Evolutionary conservation across 2,329 filamentous ascomycete genomes (phyloP), one percentile per base, ranked within the genome.

Genomic region (Coniosporium tulheliwenetii): DNA sequence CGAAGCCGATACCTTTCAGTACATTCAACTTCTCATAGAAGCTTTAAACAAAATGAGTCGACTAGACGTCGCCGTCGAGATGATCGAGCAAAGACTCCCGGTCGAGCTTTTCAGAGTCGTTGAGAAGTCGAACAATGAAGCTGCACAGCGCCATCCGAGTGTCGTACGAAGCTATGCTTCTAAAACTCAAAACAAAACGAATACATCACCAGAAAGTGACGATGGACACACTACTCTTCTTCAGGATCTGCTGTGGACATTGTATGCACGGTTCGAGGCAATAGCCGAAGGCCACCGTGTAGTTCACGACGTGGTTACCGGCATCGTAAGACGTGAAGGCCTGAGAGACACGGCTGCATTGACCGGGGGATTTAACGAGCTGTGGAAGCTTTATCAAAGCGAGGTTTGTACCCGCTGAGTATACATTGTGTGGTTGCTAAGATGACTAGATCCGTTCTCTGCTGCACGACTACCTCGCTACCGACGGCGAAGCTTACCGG

Each of bases 301-400:
- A 0, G 78, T 96, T 43, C 86, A 96, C 58, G 91, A 96, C 58
- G 82, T 93, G 37, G 81, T 95, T 53, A 81, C 81, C 46, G 83
- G 84, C 1, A 83, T 98, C 43, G 77, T 89, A 41, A 77, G 80
- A 46, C 77, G 93, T 39, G 87, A 96, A 54, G 82, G 81, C 60
- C 58, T 69, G 39, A 60, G 56, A 39, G 70, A 73, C 41, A 77
- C 58, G 66, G 80, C 65, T 65, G 71, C 75, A 1, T 70, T 96
- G 39, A 79, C 85, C 5, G 79, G 85, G 41, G 86, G 86, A 42
- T 98, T 98, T 62, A 91, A 89, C 54, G 91, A 96, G 62, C 66
- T 98, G 34, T 98, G 93, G 93, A 94, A 95, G 55, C 67, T 98
- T 7, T 89, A 95, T 53, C 91, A 98, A 56, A 96, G 93, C 60